Evolutionary conservation across 495 filamentous ascomycete species (phyloP).

Genomic region (Talaromyces thailandensis): DNA sequence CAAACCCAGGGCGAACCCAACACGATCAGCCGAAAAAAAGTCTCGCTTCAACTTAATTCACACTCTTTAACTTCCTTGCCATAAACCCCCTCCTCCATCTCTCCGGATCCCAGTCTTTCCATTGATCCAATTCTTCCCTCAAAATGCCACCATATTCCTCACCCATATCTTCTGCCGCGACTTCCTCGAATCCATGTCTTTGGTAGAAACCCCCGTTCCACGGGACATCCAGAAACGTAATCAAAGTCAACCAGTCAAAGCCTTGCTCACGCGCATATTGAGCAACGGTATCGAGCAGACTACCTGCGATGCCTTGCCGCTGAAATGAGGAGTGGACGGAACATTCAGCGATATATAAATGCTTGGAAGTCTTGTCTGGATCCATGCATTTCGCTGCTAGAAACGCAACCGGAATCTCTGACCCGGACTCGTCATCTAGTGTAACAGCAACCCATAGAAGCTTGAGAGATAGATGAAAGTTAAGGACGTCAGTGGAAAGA

Average conservation of each 20-base stretch:
- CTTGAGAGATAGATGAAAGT: background rate
- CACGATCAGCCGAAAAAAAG: background rate
- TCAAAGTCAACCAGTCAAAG: background rate
- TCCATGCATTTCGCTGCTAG: slow-evolving; percentile 1
- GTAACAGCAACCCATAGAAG: background rate
- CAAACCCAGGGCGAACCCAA: background rate
- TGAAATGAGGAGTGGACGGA: slow-evolving; percentile 2
- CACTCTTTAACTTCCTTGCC: background rate
- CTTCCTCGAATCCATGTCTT: background rate
- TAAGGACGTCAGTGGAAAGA: background rate
- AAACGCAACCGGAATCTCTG: background rate
- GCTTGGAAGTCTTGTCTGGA: background rate
- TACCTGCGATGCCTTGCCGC: background rate
- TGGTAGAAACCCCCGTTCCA: slow-evolving; percentile 2
- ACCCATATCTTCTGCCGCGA: background rate
- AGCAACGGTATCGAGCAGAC: background rate
- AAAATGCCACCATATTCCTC: background rate
- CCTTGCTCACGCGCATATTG: background rate
- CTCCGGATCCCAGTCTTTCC: background rate
- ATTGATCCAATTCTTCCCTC: background rate
- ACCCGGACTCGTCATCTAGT: background rate
- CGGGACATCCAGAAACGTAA: slow-evolving; percentile 2
- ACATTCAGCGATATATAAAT: slow-evolving; percentile 5
- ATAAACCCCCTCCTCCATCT: slow-evolving; percentile 2
- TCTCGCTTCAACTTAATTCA: background rate